Conservation (phyloP, 2,329 filamentous ascomycete species). For the Peltaster fructicola region DNA sequence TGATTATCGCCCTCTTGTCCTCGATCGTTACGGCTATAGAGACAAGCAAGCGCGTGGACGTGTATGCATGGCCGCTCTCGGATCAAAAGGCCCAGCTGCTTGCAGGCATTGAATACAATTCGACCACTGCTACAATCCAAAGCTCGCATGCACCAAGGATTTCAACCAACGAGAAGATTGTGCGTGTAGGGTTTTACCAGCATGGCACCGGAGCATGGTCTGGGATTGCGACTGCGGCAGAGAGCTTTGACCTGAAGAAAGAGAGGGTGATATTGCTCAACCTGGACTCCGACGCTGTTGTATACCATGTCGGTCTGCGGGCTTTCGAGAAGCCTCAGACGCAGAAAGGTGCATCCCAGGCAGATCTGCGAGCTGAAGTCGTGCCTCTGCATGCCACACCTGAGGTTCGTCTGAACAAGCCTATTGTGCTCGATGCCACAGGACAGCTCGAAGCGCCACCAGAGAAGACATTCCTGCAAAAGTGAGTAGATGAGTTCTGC, state of each 20-base stretch:
- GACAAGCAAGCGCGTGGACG: conserved; percentile 13
- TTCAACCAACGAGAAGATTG: conserved; percentile 20
- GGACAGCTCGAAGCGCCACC: conserved; percentile 32
- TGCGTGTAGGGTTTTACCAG: conserved; percentile 28
- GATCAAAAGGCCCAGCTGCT: conserved; percentile 21
- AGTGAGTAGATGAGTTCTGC: conserved; percentile 20
- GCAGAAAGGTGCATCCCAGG: conserved; percentile 7
- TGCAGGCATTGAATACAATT: conserved; percentile 26
- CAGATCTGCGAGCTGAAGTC: conserved; percentile 25
- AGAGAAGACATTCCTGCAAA: conserved; percentile 34
- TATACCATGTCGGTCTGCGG: conserved; percentile 29
- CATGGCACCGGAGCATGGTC: conserved; percentile 21
- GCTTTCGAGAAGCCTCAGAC: conserved; percentile 13
- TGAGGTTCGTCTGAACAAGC: conserved; percentile 31
- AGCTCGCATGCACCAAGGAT: conserved; percentile 21
- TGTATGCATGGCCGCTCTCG: conserved; percentile 21
- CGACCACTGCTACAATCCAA: conserved; percentile 22
- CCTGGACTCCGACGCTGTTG: conserved; percentile 24
- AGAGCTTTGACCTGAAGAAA: conserved; percentile 24
- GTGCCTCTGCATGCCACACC: conserved; percentile 22
- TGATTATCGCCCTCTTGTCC: conserved; percentile 19
- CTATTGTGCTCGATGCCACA: conserved; percentile 36
- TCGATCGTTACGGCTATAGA: conserved; percentile 13
- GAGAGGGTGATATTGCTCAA: conserved; percentile 27
- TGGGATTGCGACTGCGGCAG: conserved; percentile 28